phyloP scores from a whole-genome alignment of 345 rosid species.

The Corchorus capsularis region DNA sequence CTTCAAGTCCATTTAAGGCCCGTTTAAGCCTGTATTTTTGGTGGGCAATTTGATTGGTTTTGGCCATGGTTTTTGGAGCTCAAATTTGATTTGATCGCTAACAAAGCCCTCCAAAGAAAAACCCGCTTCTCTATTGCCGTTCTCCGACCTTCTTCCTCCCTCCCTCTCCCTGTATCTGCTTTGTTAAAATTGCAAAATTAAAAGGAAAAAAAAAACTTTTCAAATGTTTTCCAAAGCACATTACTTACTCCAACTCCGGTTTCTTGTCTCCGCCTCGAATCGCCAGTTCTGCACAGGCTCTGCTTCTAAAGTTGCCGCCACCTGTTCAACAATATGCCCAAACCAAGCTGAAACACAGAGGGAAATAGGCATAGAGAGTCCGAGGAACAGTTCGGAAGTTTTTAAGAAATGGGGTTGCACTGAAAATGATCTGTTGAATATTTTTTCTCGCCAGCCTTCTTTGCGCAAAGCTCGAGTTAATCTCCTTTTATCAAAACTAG shows the following conservation, averaged over 20 bases:
- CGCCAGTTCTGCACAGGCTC: not conserved
- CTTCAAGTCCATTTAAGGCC: too few species aligned
- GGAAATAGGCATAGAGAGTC: constrained; percentile 17
- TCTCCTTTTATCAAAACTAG: constrained; percentile 58
- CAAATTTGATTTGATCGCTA: too few species aligned
- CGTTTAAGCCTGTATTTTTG: too few species aligned
- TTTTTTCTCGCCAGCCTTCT: constrained; percentile 55
- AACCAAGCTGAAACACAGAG: constrained; percentile 25
- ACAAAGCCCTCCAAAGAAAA: too few species aligned
- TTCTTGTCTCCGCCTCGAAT: not conserved
- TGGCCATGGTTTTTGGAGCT: too few species aligned
- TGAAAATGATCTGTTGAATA: constrained; percentile 51
- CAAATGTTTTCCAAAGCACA: constrained; percentile 1
- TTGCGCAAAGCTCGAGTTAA: constrained; percentile 49
- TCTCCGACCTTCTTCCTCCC: not conserved
- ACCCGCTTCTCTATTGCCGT: not conserved
- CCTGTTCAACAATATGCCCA: constrained; percentile 68
- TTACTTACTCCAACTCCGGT: not conserved
- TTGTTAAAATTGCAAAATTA: not conserved
- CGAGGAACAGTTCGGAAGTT: constrained; percentile 35
- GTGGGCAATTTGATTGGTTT: too few species aligned
- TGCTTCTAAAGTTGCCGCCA: constrained; percentile 26
- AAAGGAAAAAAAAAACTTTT: not conserved
- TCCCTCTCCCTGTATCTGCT: not conserved
- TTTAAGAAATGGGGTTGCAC: constrained; percentile 74